Conservation (phyloP, 768 basidiomycete species). For the Amanita exitialis region DNA sequence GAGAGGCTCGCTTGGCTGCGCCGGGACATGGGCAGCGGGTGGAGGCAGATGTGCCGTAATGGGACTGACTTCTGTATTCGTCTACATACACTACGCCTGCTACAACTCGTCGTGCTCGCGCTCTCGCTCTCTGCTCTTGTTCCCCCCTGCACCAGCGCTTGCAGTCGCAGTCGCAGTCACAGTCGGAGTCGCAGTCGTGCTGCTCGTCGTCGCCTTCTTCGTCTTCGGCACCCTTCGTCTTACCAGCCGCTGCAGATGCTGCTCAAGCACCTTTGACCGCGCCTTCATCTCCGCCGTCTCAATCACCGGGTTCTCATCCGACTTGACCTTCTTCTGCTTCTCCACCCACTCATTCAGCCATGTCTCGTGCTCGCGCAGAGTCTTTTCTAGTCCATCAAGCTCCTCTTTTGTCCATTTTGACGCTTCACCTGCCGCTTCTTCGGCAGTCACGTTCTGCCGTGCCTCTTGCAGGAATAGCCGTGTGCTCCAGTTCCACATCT, state of each 20-base stretch:
- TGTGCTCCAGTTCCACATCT: slow-evolving; percentile 84
- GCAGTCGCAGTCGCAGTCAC: slow-evolving; percentile 1
- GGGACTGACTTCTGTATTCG: background rate
- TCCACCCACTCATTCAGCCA: slow-evolving; percentile 82
- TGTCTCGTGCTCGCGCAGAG: slow-evolving; percentile 66
- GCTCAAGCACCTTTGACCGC: slow-evolving; percentile 72
- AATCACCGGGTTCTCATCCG: slow-evolving; percentile 80
- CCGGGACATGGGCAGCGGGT: slow-evolving; percentile 44
- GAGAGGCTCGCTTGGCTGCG: slow-evolving; percentile 56
- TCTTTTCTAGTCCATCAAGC: slow-evolving; percentile 66
- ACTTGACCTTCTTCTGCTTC: slow-evolving; percentile 66
- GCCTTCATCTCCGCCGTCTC: slow-evolving; percentile 80
- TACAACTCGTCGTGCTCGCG: slow-evolving; percentile 16
- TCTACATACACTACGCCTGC: background rate
- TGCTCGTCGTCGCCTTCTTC: slow-evolving; percentile 38
- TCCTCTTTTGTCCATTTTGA: slow-evolving; percentile 86
- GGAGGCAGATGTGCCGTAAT: background rate
- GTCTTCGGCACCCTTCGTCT: slow-evolving; percentile 61
- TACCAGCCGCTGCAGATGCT: slow-evolving; percentile 54
- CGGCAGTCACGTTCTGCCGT: slow-evolving; percentile 58
- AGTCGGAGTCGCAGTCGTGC: background rate
- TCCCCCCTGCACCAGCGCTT: background rate
- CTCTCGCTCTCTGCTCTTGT: background rate
- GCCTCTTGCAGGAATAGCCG: slow-evolving; percentile 83
- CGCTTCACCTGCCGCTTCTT: slow-evolving; percentile 46